phyloP scores from a whole-genome alignment of 108 stramenopile genomes.

The Fistulifera pelliculosa region DNA sequence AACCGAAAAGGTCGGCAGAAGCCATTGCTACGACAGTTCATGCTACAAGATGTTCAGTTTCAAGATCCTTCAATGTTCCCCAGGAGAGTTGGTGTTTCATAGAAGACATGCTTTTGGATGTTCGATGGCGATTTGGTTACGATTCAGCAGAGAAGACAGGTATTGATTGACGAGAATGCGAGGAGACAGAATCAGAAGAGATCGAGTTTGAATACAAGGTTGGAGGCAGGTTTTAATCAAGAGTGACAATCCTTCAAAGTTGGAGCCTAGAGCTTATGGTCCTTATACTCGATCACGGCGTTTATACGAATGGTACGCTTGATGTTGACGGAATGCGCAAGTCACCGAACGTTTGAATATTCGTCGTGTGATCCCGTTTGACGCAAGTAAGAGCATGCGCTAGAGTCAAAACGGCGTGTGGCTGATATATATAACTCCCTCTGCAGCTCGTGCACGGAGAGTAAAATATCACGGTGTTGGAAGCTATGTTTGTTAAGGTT shows the following conservation, averaged over 20 bases:
- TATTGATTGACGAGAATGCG: slow-evolving; percentile 12
- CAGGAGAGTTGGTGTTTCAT: slow-evolving; percentile 22
- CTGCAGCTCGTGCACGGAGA: too few species aligned
- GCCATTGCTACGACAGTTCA: slow-evolving; percentile 17
- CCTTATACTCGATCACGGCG: neutral
- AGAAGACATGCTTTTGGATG: slow-evolving; percentile 20
- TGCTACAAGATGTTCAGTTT: slow-evolving; percentile 7
- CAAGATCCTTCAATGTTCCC: slow-evolving; percentile 7
- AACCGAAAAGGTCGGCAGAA: too few species aligned
- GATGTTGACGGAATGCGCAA: neutral
- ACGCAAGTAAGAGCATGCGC: too few species aligned
- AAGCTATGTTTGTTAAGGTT: too few species aligned
- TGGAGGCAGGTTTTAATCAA: slow-evolving; percentile 6
- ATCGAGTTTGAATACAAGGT: too few species aligned
- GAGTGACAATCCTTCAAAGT: slow-evolving; percentile 8
- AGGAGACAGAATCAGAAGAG: too few species aligned
- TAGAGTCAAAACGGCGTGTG: too few species aligned
- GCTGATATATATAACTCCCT: too few species aligned
- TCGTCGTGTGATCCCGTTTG: slow-evolving; percentile 4
- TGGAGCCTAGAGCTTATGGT: neutral
- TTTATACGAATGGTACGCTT: slow-evolving; percentile 6
- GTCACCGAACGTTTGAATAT: slow-evolving; percentile 2
- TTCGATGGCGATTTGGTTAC: slow-evolving; percentile 20
- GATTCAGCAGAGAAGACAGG: slow-evolving; percentile 7
- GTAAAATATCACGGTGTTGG: too few species aligned